phyloP scores from a whole-genome alignment of 2,329 filamentous ascomycete genomes.

The Chrysosporium queenslandicum region DNA sequence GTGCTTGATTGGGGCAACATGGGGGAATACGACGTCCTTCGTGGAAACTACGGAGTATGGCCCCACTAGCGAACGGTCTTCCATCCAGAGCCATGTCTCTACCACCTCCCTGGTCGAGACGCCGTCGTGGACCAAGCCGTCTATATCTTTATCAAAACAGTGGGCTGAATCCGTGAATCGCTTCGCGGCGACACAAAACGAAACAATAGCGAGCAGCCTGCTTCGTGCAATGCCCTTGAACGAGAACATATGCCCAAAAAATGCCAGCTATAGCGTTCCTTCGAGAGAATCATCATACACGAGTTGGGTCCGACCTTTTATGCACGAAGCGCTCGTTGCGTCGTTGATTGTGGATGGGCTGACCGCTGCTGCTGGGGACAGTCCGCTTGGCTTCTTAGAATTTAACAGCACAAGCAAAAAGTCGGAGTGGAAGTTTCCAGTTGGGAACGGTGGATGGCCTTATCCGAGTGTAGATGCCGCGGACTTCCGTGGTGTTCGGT shows the following conservation, averaged over 20 bases:
- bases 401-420: not conserved
- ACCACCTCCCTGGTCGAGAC: not conserved
- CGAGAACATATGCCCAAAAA: slow-evolving; percentile 7
- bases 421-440: not conserved
- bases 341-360: slow-evolving; percentile 7
- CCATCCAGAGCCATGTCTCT: not conserved
- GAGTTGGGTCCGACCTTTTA: slow-evolving; percentile 1
- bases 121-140: not conserved
- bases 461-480: no score
- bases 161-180: slow-evolving; percentile 12
- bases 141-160: not conserved
- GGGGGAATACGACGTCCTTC: slow-evolving; percentile 4
- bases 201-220: slow-evolving; percentile 10
- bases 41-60: not conserved
- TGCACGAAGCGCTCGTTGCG: slow-evolving; percentile 13
- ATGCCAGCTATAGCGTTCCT: not conserved
- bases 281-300: not conserved
- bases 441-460: no score
- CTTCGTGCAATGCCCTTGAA: slow-evolving; percentile 7
- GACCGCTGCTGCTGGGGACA: slow-evolving; percentile 3
- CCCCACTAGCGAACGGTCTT: not conserved
- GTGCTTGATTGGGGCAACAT: slow-evolving; percentile 7
- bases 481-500: not conserved
- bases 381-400: not conserved
- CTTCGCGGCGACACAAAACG: slow-evolving; percentile 2